A percentile compares a stretch with the other conserved stretches of the same genome.
These are phyloP conservation scores for Pterulicium gracile DNA, from an alignment of 1,284 basidiomycete genomes.

Conservation along the genomic window DNA sequence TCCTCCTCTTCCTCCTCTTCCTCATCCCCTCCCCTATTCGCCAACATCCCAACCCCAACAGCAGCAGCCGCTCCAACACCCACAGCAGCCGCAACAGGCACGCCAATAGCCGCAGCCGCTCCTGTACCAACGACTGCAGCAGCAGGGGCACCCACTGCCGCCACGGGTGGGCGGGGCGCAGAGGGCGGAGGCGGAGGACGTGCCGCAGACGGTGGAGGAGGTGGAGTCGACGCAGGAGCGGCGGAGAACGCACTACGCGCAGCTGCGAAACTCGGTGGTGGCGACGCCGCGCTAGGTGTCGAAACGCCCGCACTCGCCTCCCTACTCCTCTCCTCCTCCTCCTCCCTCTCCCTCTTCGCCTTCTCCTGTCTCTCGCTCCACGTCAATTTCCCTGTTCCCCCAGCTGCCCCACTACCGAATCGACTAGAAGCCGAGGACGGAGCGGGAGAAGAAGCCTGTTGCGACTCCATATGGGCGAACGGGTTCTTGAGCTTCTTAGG, in stretches of 20 bases:
- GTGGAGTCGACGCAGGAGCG: conserved; percentile 24
- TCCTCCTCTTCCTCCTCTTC: background rate
- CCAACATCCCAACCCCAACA: conserved; percentile 26
- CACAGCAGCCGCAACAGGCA: conserved; percentile 24
- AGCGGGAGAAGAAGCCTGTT: conserved; percentile 23
- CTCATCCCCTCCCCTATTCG: conserved; percentile 16
- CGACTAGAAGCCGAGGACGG: conserved; percentile 13
- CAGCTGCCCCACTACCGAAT: too few relatives aligned
- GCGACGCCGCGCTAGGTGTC: conserved; percentile 14
- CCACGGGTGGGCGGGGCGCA: background rate
- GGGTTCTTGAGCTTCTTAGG: conserved; percentile 84
- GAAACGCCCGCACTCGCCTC: conserved; percentile 43
- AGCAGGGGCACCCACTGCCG: background rate
- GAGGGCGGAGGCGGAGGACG: background rate
- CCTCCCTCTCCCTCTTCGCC: conserved; percentile 75
- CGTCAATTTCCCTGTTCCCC: conserved; percentile 64
- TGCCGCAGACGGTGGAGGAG: conserved; percentile 29
- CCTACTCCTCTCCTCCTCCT: conserved; percentile 66
- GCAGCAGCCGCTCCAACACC: conserved; percentile 21
- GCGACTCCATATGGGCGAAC: conserved; percentile 53
- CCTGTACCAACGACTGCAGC: conserved; percentile 19
- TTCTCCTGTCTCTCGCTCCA: conserved; percentile 86
- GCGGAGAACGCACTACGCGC: conserved; percentile 19
- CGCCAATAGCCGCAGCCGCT: conserved; percentile 25
- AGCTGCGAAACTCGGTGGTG: conserved; percentile 21